Conservation (phyloP, 139 green algal species). For the Chlorella sp. region DNA sequence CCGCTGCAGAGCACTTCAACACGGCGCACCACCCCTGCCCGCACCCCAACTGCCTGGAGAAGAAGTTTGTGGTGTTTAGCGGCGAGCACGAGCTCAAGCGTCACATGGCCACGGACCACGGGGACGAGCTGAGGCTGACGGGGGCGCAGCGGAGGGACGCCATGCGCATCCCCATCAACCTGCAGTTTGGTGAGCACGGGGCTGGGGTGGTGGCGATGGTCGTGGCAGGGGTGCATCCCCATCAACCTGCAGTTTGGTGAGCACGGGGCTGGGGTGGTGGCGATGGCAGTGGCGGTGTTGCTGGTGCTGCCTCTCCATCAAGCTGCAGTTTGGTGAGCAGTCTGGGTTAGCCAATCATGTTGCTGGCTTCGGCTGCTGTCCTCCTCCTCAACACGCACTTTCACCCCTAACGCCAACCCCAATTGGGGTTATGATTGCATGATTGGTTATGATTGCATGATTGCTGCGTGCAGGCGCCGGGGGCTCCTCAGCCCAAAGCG, state of each 20-base stretch:
- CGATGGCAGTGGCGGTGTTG: too few species aligned
- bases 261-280: too few species aligned
- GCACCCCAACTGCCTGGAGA: slow-evolving; percentile 75
- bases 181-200: slow-evolving; percentile 35
- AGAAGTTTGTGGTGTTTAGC: slow-evolving; percentile 88
- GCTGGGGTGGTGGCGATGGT: too few species aligned
- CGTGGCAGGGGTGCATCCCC: slow-evolving; percentile 55
- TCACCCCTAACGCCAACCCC: background rate
- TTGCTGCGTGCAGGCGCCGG: too few species aligned
- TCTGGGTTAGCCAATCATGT: too few species aligned
- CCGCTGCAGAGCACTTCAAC: slow-evolving; percentile 71
- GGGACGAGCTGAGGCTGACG: slow-evolving; percentile 52
- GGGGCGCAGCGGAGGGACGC: slow-evolving; percentile 58
- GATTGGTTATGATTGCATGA: too few species aligned
- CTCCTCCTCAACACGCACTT: too few species aligned
- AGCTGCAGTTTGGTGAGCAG: slow-evolving; percentile 39
- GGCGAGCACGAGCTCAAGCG: slow-evolving; percentile 74
- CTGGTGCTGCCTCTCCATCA: slow-evolving; percentile 56
- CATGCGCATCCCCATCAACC: slow-evolving; percentile 55
- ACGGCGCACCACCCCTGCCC: slow-evolving; percentile 78
- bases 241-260: slow-evolving; percentile 47
- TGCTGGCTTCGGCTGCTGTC: too few species aligned
- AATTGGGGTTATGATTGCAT: too few species aligned
- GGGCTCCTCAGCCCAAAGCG: background rate
- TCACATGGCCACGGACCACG: slow-evolving; percentile 70